Evolutionary conservation across 1,284 basidiomycete genomes (phyloP).

Genomic region (Clitocybe nebularis): DNA sequence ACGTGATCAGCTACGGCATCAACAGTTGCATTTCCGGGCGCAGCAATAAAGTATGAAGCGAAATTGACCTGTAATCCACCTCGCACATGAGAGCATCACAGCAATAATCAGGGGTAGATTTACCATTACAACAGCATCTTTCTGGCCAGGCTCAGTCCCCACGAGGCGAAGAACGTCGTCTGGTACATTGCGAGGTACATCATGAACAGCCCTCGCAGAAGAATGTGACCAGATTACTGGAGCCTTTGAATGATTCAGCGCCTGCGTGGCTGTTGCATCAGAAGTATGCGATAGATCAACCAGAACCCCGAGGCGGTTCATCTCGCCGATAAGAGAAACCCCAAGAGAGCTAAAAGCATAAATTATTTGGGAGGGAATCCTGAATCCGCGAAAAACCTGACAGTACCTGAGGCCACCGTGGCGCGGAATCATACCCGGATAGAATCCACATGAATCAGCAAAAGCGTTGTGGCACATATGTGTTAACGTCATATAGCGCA

Average conservation of each 20-base stretch:
- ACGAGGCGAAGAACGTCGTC: slow-evolving; percentile 71
- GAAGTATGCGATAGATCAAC: slow-evolving; percentile 85
- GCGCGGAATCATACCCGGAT: slow-evolving; percentile 46
- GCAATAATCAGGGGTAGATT: slow-evolving; percentile 1
- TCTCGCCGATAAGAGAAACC: slow-evolving; percentile 72
- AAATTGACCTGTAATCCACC: slow-evolving; percentile 67
- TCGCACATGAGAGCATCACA: not conserved
- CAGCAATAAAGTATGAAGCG: slow-evolving; percentile 60
- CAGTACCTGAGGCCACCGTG: slow-evolving; percentile 71
- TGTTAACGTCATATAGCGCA: slow-evolving; percentile 86
- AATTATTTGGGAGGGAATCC: slow-evolving; percentile 7
- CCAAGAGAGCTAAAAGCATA: slow-evolving; percentile 63
- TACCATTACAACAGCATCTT: slow-evolving; percentile 87
- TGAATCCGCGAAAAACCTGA: not conserved
- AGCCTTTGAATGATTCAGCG: slow-evolving; percentile 63
- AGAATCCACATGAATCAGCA: slow-evolving; percentile 78
- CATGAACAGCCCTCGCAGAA: slow-evolving; percentile 63
- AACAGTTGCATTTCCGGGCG: slow-evolving; percentile 61
- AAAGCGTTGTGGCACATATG: slow-evolving; percentile 91
- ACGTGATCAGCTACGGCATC: slow-evolving; percentile 77
- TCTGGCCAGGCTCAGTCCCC: slow-evolving; percentile 58
- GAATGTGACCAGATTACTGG: slow-evolving; percentile 92
- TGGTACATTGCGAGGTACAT: slow-evolving; percentile 78
- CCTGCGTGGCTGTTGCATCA: slow-evolving; percentile 78
- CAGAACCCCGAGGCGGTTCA: slow-evolving; percentile 87